Evolutionary conservation across 2,329 filamentous ascomycete genomes (phyloP).

Genomic region (Colletotrichum brevisporum): DNA sequence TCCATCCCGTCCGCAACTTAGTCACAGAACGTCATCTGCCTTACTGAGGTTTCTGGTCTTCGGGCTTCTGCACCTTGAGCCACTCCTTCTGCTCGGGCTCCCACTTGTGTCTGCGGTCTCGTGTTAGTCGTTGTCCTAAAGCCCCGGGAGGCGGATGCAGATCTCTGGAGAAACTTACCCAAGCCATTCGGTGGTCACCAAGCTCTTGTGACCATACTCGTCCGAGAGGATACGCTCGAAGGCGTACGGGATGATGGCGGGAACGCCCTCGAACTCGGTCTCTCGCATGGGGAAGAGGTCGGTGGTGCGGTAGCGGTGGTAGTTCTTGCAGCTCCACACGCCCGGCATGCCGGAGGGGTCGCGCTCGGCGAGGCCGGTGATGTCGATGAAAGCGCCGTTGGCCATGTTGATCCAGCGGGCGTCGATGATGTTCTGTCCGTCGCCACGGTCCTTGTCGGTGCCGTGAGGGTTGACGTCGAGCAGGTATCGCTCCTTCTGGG

Average conservation of each 20-base stretch:
- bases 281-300: conserved; percentile 84
- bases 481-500: conserved; percentile 69
- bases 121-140: conserved; percentile 18
- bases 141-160: conserved; percentile 12
- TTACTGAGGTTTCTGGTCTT: conserved; percentile 16
- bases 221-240: conserved; percentile 76
- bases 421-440: conserved; percentile 85
- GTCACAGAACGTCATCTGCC: neutral
- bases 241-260: conserved; percentile 77
- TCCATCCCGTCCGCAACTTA: neutral
- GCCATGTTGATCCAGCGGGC: conserved; percentile 84
- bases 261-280: conserved; percentile 81
- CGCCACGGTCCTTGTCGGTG: conserved; percentile 70
- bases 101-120: conserved; percentile 70
- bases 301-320: conserved; percentile 77
- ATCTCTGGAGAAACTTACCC: conserved; percentile 62
- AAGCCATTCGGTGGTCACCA: conserved; percentile 72
- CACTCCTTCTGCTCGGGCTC: conserved; percentile 70
- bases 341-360: conserved; percentile 72
- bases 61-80: conserved; percentile 57
- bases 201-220: conserved; percentile 75
- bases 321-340: conserved; percentile 85
- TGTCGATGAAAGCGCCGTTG: conserved; percentile 87
- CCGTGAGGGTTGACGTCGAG: conserved; percentile 84
- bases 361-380: conserved; percentile 81